Evolutionary conservation across 257 asterid genomes (phyloP), one percentile per base, ranked within the genome.

Genomic region (Penstemon newberryi): DNA sequence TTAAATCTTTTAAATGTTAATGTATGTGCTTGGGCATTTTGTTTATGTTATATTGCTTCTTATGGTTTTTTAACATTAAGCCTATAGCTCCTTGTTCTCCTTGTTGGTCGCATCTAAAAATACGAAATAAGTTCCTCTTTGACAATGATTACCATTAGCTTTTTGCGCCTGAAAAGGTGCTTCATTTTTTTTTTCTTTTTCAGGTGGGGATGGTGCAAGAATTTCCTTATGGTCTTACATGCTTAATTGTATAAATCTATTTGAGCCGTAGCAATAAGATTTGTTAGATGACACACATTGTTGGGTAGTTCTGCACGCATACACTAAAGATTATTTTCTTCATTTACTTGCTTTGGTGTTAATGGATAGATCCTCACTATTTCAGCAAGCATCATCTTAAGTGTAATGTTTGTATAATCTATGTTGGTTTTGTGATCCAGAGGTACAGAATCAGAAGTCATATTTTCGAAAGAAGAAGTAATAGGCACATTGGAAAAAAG

Each of bases 401-500:
- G 7, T 62, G 46, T 64, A 9, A 57, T 52, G 40, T 42, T 40
- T 40, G 56, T 46, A 60, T 70, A 39, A 39, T 60, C 40, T 47
- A 39, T 63, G 25, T 36, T 49, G 67, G 46, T 71, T 50, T 61
- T 25, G 80, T 25, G 77, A 41, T 76, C 49, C 80, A 79, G 87
- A 73, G 73, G 43, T 60, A 11, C 70, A 70, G 89, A 74, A 47
- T 40, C 83, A 51, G 70, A 65, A 63, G 73, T 72, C 8, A 66
- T 60, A 57, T 77, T 83, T 66, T 70, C 87, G 7, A 77, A 63
- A 38, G 88, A 86, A 69, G 88, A 89, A 77, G 73, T 84, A 45
- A 81, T 81, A 73, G 54, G 70, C 58, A 61, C 82, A 39, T 50
- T 91, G 73, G 92, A 85, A 79, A 63, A 65, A 61, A 91, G 90